Evolutionary conservation across 495 filamentous ascomycete species (phyloP).

Genomic region (Neurospora pannonica): DNA sequence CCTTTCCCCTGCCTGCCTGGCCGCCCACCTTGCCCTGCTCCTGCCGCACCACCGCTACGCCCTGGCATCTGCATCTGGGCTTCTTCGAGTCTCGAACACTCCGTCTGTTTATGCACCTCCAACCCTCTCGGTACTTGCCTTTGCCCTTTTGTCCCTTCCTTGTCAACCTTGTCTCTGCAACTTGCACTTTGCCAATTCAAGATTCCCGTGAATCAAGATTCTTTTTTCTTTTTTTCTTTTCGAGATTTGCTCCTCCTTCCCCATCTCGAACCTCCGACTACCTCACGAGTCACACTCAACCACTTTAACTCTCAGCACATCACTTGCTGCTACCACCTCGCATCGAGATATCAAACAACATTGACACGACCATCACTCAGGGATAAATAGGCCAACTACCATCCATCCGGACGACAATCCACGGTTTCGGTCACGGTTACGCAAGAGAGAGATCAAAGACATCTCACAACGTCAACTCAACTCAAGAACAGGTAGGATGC

Average conservation of each 20-base stretch:
- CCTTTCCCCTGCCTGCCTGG: neutral
- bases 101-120: neutral
- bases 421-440: neutral
- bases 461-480: neutral
- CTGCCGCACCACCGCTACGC: neutral
- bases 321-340: neutral
- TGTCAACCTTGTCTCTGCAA: neutral
- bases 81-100: neutral
- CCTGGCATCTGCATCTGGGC: neutral
- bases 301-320: neutral
- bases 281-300: neutral
- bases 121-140: neutral
- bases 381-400: neutral
- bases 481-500: neutral
- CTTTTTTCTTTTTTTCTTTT: neutral
- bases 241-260: neutral
- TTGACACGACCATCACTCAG: neutral
- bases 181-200: neutral
- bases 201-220: neutral
- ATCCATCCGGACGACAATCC: neutral
- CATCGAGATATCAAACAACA: neutral
- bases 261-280: neutral
- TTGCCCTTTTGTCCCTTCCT: neutral
- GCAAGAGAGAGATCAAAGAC: neutral
- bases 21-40: neutral